Percentiles rank a stretch among this genome's conserved stretches.
phyloP scores from a whole-genome alignment of 2,329 filamentous ascomycete species.

The Fusarium miscanthi region DNA sequence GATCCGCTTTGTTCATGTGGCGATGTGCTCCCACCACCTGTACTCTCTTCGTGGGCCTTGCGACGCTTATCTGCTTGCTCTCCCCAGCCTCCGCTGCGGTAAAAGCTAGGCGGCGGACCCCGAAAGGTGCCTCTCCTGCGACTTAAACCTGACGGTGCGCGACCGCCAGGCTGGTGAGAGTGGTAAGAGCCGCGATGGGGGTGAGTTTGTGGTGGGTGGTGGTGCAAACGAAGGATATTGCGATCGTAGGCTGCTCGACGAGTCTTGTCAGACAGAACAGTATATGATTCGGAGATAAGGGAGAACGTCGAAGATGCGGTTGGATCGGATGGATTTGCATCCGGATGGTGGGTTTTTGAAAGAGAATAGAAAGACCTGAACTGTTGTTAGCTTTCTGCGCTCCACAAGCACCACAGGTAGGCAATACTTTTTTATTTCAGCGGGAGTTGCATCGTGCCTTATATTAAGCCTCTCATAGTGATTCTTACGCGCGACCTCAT shows the following conservation, averaged over 20 bases:
- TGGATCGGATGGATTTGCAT: conserved; percentile 84
- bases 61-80: conserved; percentile 68
- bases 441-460: conserved; percentile 72
- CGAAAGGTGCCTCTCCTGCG: conserved; percentile 79
- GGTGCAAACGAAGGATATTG: conserved; percentile 63
- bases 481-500: conserved; percentile 56
- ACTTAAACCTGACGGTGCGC: conserved; percentile 84
- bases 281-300: conserved; percentile 85
- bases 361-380: conserved; percentile 84
- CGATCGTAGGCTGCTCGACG: conserved; percentile 87
- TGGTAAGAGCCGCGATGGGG: conserved; percentile 62
- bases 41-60: conserved; percentile 61
- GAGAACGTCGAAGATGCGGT: conserved; percentile 80
- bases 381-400: conserved; percentile 7
- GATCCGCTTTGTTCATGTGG: conserved; percentile 24
- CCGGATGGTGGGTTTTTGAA: conserved; percentile 92
- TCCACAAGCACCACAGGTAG: background rate
- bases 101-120: conserved; percentile 92
- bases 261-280: conserved; percentile 75
- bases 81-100: conserved; percentile 83
- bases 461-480: conserved; percentile 88
- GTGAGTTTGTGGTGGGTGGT: conserved; percentile 49
- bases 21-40: conserved; percentile 46
- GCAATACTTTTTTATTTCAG: conserved; percentile 84
- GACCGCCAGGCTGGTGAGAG: conserved; percentile 75